Evolutionary conservation across 495 filamentous ascomycete genomes (phyloP).

Genomic region (Aspergillus conjunctus): DNA sequence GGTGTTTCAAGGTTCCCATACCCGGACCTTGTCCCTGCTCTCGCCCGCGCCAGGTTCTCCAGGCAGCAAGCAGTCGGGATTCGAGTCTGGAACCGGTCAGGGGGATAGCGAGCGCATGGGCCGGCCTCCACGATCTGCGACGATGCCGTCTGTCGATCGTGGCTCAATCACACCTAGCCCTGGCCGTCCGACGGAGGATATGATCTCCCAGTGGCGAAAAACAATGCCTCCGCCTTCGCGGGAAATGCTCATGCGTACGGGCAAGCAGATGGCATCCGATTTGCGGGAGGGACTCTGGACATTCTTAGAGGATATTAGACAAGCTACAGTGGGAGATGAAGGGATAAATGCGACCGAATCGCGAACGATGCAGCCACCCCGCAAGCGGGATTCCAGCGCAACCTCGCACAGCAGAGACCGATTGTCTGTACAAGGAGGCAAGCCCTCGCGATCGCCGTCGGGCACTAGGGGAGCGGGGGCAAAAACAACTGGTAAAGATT

Average conservation of each 20-base stretch:
- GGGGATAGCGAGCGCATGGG: slow-evolving; percentile 39
- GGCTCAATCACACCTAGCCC: slow-evolving; percentile 26
- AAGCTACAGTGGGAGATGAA: slow-evolving; percentile 94
- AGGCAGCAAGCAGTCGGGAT: slow-evolving; percentile 30
- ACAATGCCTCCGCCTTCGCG: slow-evolving; percentile 49
- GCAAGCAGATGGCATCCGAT: slow-evolving; percentile 88
- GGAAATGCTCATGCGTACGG: slow-evolving; percentile 63
- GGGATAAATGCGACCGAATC: slow-evolving; percentile 62
- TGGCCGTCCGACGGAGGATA: slow-evolving; percentile 37
- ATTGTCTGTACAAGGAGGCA: slow-evolving; percentile 38
- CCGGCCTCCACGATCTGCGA: slow-evolving; percentile 48
- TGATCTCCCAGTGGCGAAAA: slow-evolving; percentile 44
- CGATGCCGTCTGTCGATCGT: slow-evolving; percentile 49
- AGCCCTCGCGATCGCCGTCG: slow-evolving; percentile 42
- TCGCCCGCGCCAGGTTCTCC: slow-evolving; percentile 59
- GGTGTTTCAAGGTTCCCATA: slow-evolving; percentile 74
- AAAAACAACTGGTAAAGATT: slow-evolving; percentile 51
- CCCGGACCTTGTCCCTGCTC: slow-evolving; percentile 78
- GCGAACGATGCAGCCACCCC: slow-evolving; percentile 38
- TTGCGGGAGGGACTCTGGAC: slow-evolving; percentile 92
- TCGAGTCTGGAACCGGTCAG: slow-evolving; percentile 20
- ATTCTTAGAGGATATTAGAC: slow-evolving; percentile 91
- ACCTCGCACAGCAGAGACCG: slow-evolving; percentile 45
- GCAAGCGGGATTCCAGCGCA: slow-evolving; percentile 40
- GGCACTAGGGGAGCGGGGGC: slow-evolving; percentile 36